These are phyloP conservation scores for Theileria annulata DNA, from an alignment of 169 alveolate genomes.

Conservation along the genomic window DNA sequence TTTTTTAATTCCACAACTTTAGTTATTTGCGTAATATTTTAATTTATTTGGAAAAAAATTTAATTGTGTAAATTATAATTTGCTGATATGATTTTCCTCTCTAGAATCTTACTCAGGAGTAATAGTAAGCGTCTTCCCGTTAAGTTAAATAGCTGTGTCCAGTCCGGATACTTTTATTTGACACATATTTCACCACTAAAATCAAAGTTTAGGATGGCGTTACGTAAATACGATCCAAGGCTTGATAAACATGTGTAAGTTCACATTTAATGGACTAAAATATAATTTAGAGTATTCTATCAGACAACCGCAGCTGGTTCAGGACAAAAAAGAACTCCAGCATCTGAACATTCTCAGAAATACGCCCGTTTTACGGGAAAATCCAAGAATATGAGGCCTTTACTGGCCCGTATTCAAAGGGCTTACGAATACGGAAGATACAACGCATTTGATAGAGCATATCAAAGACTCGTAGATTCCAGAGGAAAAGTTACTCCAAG, in stretches of 20 bases:
- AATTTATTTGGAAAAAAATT: background rate
- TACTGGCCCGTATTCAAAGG: constrained; percentile 74
- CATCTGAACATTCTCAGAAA: constrained; percentile 72
- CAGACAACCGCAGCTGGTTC: constrained; percentile 60
- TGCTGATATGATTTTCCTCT: constrained; percentile 71
- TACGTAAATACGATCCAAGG: constrained; percentile 82
- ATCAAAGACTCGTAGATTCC: constrained; percentile 45
- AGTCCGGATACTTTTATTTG: constrained; percentile 76
- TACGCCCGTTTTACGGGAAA: constrained; percentile 77
- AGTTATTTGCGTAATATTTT: background rate
- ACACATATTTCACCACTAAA: constrained; percentile 81
- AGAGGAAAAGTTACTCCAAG: constrained; percentile 55
- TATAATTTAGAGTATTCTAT: constrained; percentile 42
- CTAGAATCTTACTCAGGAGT: constrained; percentile 69
- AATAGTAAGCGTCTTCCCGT: constrained; percentile 82
- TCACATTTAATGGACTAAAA: background rate
- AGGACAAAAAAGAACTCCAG: constrained; percentile 46
- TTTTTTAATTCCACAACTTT: background rate
- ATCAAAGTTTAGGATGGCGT: constrained; percentile 75
- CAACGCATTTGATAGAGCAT: constrained; percentile 61
- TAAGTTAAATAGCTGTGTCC: constrained; percentile 76
- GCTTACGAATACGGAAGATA: constrained; percentile 84
- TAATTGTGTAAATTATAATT: background rate
- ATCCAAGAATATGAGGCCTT: constrained; percentile 77
- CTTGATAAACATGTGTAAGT: constrained; percentile 83